Percentiles rank a stretch among this genome's conserved stretches.
These are phyloP conservation scores for Alternaria viburni DNA, from an alignment of 2,329 filamentous ascomycete genomes.

Conservation along the genomic window DNA sequence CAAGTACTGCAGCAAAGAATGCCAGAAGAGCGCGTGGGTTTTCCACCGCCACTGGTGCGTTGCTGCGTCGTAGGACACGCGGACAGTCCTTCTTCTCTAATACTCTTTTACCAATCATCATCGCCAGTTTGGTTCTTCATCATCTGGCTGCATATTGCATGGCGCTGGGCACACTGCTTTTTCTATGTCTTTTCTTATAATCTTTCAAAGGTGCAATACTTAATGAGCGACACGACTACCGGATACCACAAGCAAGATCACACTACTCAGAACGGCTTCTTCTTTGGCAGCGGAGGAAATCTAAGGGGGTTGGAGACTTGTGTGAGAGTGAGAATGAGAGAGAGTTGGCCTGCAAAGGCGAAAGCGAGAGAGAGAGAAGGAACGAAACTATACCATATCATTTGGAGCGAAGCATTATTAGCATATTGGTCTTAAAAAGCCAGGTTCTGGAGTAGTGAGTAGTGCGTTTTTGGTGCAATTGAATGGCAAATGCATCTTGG, in stretches of 20 bases:
- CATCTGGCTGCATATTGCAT: conserved; percentile 51
- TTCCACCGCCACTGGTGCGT: conserved; percentile 99
- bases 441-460: conserved; percentile 14
- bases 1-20: conserved; percentile 99
- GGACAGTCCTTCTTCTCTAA: conserved; percentile 26
- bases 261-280: conserved; percentile 38
- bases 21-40: conserved; percentile 98
- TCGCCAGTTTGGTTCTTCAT: conserved; percentile 35
- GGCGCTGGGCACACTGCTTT: conserved; percentile 40
- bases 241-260: conserved; percentile 37
- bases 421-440: conserved; percentile 10
- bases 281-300: conserved; percentile 24
- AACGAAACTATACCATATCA: conserved; percentile 39
- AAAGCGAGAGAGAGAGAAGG: background rate
- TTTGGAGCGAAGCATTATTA: conserved; percentile 30
- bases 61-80: conserved; percentile 61
- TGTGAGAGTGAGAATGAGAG: conserved; percentile 1
- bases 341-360: conserved; percentile 10
- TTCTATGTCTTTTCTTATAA: conserved; percentile 21
- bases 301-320: conserved; percentile 26
- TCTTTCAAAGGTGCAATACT: conserved; percentile 42
- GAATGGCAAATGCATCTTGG: conserved; percentile 18
- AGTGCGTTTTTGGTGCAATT: conserved; percentile 23
- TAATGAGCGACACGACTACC: conserved; percentile 50
- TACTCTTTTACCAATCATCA: conserved; percentile 31